These are phyloP conservation scores for Pugionium cornutum DNA, from an alignment of 345 rosid species.

Conservation along the genomic window DNA sequence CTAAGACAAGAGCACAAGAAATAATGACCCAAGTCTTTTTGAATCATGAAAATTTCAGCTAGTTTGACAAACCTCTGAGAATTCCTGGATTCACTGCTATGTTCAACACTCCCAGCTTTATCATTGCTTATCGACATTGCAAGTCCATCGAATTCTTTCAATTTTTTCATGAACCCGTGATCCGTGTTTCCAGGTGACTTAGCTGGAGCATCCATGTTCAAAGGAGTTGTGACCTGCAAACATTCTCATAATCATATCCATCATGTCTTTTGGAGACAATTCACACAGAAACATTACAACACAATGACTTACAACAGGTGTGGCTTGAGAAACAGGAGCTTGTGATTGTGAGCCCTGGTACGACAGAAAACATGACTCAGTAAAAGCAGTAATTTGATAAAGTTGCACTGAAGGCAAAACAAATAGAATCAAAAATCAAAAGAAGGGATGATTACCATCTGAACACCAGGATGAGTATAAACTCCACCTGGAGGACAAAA, in stretches of 20 bases:
- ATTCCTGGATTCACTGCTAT: conserved; percentile 46
- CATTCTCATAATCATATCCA: conserved; percentile 16
- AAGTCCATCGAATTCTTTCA: conserved; percentile 80
- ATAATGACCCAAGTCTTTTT: too few relatives aligned
- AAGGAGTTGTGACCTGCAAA: conserved; percentile 56
- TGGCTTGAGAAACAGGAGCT: conserved; percentile 48
- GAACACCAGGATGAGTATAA: conserved; percentile 86
- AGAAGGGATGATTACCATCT: conserved; percentile 47
- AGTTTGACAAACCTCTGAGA: conserved; percentile 65
- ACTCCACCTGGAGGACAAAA: conserved; percentile 84
- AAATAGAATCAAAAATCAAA: conserved; percentile 4
- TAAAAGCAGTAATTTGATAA: not conserved
- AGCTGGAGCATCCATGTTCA: conserved; percentile 54
- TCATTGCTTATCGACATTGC: conserved; percentile 76
- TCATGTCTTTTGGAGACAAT: not conserved
- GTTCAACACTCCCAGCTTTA: conserved; percentile 51
- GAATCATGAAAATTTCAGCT: not conserved
- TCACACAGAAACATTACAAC: conserved; percentile 1
- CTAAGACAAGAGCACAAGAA: conserved; percentile 20
- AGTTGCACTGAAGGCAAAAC: not conserved
- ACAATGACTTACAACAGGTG: conserved; percentile 58
- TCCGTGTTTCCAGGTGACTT: conserved; percentile 65
- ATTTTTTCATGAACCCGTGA: conserved; percentile 71
- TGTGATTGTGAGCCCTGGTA: conserved; percentile 55
- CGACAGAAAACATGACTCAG: not conserved